These are phyloP conservation scores for Trichophaea hybrida DNA, from an alignment of 2,329 filamentous ascomycete genomes.

Conservation along the genomic window DNA sequence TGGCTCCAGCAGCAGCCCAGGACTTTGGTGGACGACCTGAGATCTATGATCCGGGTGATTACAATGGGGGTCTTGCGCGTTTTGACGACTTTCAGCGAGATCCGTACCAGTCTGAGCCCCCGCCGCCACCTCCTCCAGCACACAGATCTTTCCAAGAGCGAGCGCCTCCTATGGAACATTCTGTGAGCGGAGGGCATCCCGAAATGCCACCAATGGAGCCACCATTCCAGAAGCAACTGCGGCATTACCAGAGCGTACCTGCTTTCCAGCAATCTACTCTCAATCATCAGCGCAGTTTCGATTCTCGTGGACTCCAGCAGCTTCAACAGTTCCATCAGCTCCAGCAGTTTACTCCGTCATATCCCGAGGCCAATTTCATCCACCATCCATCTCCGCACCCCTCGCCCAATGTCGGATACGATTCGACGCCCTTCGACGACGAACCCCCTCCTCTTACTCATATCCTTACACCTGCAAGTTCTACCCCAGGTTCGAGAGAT, in stretches of 20 bases:
- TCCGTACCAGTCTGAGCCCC: slow-evolving; percentile 10
- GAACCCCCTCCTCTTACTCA: slow-evolving; percentile 11
- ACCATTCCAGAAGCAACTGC: slow-evolving; percentile 11
- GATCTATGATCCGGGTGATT: slow-evolving; percentile 13
- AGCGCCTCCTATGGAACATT: slow-evolving; percentile 3
- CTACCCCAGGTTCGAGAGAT: slow-evolving; percentile 10
- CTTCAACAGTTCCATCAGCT: slow-evolving; percentile 16
- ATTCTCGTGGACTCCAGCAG: not conserved
- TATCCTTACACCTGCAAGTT: slow-evolving; percentile 13
- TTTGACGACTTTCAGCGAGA: slow-evolving; percentile 1
- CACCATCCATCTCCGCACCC: slow-evolving; percentile 4
- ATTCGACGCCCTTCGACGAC: slow-evolving; percentile 10
- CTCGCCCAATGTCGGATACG: slow-evolving; percentile 10
- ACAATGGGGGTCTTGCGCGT: not conserved
- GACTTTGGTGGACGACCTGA: not conserved
- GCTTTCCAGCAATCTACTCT: slow-evolving; percentile 6
- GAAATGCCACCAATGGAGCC: not conserved
- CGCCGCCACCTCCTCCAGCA: slow-evolving; percentile 15
- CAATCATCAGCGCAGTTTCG: not conserved
- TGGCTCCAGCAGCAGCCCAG: not conserved
- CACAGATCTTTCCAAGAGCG: slow-evolving; percentile 1
- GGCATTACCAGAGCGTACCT: slow-evolving; percentile 22
- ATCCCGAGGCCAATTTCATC: slow-evolving; percentile 5
- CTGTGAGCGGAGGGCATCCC: not conserved
- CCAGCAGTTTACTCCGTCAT: slow-evolving; percentile 4